Percentiles rank a stretch among this genome's conserved stretches.
Conservation (phyloP, 1,284 basidiomycete genomes). For the Ustilago curta region DNA sequence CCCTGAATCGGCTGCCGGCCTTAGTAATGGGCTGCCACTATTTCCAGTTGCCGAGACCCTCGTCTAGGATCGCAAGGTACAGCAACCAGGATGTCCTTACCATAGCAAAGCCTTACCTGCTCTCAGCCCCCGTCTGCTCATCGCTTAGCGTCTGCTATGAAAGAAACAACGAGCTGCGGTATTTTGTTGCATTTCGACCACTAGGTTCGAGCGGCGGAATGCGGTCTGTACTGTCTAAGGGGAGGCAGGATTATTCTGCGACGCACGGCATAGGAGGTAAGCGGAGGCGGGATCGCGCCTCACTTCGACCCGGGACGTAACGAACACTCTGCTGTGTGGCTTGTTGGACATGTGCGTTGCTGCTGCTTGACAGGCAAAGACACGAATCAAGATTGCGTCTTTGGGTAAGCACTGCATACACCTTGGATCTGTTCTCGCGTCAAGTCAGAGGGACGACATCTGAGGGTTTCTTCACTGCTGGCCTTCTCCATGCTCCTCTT, state of each 20-base stretch:
- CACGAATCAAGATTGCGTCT: slow-evolving; percentile 28
- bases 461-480: no score
- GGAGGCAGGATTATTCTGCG: background rate
- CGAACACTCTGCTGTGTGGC: background rate
- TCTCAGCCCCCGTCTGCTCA: background rate
- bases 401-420: slow-evolving; percentile 45
- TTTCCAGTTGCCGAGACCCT: slow-evolving; percentile 27
- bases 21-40: slow-evolving; percentile 21
- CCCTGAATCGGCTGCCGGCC: slow-evolving; percentile 26
- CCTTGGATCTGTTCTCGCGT: background rate
- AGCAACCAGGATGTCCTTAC: slow-evolving; percentile 10
- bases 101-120: slow-evolving; percentile 6
- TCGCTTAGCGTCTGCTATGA: background rate
- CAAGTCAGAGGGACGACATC: no score
- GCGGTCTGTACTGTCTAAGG: no score
- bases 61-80: slow-evolving; percentile 29
- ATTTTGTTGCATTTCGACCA: background rate
- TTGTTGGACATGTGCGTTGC: slow-evolving; percentile 14
- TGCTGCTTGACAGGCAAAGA: slow-evolving; percentile 20
- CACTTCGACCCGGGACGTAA: slow-evolving; percentile 4
- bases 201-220: background rate
- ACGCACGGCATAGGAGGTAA: background rate
- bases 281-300: background rate
- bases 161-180: background rate
- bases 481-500: background rate